Conservation (phyloP, 2,329 filamentous ascomycete genomes). For the Fusarium albidum region DNA sequence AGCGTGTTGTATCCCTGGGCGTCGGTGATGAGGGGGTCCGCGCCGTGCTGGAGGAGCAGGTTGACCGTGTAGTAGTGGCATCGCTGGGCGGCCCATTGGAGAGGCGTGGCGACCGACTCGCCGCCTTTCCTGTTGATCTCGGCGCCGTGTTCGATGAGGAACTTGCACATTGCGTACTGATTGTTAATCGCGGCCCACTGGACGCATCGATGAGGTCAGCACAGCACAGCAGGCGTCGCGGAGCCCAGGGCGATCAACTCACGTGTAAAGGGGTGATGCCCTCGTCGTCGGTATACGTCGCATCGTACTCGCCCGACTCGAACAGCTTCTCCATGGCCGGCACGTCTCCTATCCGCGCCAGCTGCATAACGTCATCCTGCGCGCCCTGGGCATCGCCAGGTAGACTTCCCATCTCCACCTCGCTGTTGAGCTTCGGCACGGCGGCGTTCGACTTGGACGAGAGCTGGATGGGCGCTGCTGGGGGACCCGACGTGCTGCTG, state of each 20-base stretch:
- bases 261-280: conserved; percentile 97
- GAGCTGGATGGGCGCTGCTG: conserved; percentile 61
- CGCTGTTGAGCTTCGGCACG: conserved; percentile 64
- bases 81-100: conserved; percentile 96
- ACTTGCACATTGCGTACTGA: conserved; percentile 96
- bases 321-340: conserved; percentile 89
- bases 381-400: conserved; percentile 48
- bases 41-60: conserved; percentile 87
- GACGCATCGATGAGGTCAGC: conserved; percentile 24
- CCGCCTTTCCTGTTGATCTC: conserved; percentile 96
- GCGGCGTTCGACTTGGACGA: conserved; percentile 62
- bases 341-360: conserved; percentile 88
- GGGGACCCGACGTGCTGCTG: conserved; percentile 46
- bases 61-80: conserved; percentile 98
- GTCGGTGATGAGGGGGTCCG: conserved; percentile 91
- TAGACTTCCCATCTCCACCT: conserved; percentile 63
- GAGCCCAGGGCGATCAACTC: conserved; percentile 44
- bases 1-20: conserved; percentile 98
- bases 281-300: conserved; percentile 86
- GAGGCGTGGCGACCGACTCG: conserved; percentile 90
- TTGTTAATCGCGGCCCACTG: conserved; percentile 99
- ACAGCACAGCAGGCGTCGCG: neutral
- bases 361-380: conserved; percentile 91
- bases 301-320: conserved; percentile 81
- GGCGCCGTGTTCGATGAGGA: conserved; percentile 83